Percentiles rank a stretch among this genome's conserved stretches.
Conservation (phyloP, 768 basidiomycete genomes). For the Chlorophyllum brunneum region DNA sequence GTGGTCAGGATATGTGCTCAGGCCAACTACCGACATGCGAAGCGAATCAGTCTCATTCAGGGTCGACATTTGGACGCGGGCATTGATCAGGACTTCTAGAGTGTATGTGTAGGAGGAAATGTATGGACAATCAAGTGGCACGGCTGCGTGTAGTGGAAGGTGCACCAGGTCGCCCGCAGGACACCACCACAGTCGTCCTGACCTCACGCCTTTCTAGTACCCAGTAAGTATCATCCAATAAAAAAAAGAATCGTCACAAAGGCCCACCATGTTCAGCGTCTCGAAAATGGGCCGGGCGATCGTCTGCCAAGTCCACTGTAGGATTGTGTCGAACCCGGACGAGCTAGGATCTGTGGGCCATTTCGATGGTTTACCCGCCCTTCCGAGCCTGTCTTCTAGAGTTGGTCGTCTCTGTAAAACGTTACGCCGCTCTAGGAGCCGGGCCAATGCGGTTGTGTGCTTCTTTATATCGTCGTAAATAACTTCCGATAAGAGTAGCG, state of each 20-base stretch:
- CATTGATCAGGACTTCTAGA: neutral
- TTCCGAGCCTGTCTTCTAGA: neutral
- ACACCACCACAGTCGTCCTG: neutral
- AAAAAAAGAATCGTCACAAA: neutral
- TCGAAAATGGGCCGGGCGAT: neutral
- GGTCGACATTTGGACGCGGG: neutral
- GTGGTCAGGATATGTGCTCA: neutral
- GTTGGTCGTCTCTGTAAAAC: neutral
- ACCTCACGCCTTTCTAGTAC: neutral
- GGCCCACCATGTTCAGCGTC: neutral
- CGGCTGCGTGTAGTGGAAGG: neutral
- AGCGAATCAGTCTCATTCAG: no score
- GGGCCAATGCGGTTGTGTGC: neutral
- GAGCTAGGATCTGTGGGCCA: neutral
- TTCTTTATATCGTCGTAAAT: neutral
- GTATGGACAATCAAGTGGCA: neutral
- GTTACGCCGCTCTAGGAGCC: neutral
- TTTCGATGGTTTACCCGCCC: neutral
- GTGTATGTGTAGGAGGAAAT: neutral
- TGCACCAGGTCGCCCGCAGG: neutral
- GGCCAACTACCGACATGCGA: neutral
- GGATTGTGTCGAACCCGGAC: neutral
- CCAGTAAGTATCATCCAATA: neutral
- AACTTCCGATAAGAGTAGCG: neutral
- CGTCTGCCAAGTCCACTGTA: neutral